Conservation (phyloP, 2,329 filamentous ascomycete genomes). For the Claviceps cyperi region DNA sequence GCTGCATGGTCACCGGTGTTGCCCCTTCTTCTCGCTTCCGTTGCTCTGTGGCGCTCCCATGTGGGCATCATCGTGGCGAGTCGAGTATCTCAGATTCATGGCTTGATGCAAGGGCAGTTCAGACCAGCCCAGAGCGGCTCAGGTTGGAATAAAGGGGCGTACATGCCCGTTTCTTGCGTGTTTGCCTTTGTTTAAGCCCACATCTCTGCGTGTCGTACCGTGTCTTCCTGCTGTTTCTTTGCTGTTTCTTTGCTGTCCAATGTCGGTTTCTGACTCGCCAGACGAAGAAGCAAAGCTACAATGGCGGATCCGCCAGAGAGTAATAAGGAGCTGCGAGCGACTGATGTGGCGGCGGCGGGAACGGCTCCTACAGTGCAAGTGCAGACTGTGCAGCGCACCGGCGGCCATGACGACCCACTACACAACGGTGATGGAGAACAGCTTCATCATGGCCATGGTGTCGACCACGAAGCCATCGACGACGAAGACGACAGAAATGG, state of each 20-base stretch:
- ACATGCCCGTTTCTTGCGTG: neutral
- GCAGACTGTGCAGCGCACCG: neutral
- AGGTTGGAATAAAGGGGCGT: neutral
- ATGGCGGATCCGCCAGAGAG: conserved; percentile 17
- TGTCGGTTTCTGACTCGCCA: neutral
- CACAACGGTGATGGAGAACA: neutral
- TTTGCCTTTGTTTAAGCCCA: neutral
- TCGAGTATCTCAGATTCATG: neutral
- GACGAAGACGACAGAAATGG: conserved; percentile 6
- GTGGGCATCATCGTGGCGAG: neutral
- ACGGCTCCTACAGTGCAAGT: neutral
- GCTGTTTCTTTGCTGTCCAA: too few relatives aligned
- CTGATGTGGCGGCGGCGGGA: conserved; percentile 15
- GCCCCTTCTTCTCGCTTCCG: neutral
- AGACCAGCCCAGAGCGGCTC: neutral
- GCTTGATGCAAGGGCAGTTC: neutral
- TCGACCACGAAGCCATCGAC: neutral
- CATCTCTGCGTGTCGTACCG: neutral
- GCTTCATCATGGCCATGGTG: neutral
- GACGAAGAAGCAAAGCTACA: neutral
- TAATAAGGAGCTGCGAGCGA: conserved; percentile 11
- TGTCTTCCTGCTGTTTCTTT: neutral
- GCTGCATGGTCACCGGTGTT: too few relatives aligned
- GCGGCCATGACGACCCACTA: neutral
- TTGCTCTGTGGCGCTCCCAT: neutral